Evolutionary conservation across 495 filamentous ascomycete genomes (phyloP).

Genomic region (Hypoxylon cercidicola): DNA sequence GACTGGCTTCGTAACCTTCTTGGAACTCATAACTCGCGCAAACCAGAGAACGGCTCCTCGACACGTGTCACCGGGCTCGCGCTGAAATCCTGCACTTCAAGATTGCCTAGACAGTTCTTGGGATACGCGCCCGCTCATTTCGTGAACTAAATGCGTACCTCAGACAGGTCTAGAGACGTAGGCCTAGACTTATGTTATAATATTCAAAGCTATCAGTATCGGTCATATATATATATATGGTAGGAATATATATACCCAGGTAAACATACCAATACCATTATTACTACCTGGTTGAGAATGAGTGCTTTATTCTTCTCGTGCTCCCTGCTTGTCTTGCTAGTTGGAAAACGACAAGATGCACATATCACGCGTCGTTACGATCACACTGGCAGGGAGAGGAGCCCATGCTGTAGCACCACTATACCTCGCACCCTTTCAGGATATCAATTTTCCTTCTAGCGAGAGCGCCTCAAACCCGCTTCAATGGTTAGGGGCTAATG

Average conservation of each 20-base stretch:
- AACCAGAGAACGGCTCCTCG: conserved; percentile 27
- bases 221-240: background rate
- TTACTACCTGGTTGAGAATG: background rate
- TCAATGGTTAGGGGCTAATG: conserved; percentile 62
- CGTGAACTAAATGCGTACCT: background rate
- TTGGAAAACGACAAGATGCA: conserved; percentile 13
- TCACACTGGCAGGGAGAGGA: conserved; percentile 4
- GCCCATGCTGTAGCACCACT: conserved; percentile 8
- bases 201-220: background rate
- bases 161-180: background rate
- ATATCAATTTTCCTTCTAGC: conserved; percentile 53
- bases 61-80: conserved; percentile 23
- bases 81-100: background rate
- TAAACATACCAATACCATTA: background rate
- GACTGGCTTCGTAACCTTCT: conserved; percentile 30
- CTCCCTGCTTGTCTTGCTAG: background rate
- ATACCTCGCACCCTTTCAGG: conserved; percentile 50
- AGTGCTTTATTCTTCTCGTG: background rate
- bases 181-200: background rate
- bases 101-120: background rate
- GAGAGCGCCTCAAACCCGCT: conserved; percentile 52
- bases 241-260: background rate
- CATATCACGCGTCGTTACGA: conserved; percentile 1
- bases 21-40: conserved; percentile 9
- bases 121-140: background rate